Base-by-base conservation (phyloP, 2,329 filamentous ascomycete genomes). In the Epicoccum sorghinum region DNA sequence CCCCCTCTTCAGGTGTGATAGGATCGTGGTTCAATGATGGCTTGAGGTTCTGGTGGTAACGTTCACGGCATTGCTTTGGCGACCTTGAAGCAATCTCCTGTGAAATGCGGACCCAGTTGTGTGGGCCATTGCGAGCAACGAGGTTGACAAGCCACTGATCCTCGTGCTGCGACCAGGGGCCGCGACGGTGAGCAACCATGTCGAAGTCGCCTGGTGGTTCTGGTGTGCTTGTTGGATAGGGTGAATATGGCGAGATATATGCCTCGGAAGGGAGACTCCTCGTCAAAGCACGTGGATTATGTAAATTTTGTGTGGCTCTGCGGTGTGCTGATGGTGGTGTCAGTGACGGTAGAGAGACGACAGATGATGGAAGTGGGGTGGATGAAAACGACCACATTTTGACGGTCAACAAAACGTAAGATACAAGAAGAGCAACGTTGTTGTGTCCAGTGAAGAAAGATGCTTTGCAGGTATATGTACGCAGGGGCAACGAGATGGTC, bases 31-130 rank as follows among this genome's bases (percentile, higher is more conserved):
- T 86, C 7, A 93, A 89, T 67, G 92, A 89, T 52, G 97, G 83
- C 58, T 88, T 96, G 40, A 98, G 82, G 73, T 97, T 96, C 71
- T 98, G 93, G 71, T 96, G 91, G 71, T 90, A 98, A 42, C 93
- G 85, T 78, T 98, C 93, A 54, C 93, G 87, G 75, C 93, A 98
- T 79, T 98, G 93, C 80, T 98, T 98, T 47, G 93, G 89, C 23
- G 91, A 91, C 59, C 93, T 86, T 24, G 89, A 87, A 55, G 84
- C 83, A 67, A 97, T 87, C 62, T 87, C 82, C 49, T 87, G 80
- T 27, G 93, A 87, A 68, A 97, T 96, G 61, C 86, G 84, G 12
- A 96, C 91, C 93, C 93, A 98, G 82, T 96, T 95, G 72, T 89
- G 83, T 29, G 89, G 83, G 29, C 90, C 90, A 74, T 90, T 86